Evolutionary conservation across 2,329 filamentous ascomycete genomes (phyloP).

Genomic region (Plenodomus biglobosus): DNA sequence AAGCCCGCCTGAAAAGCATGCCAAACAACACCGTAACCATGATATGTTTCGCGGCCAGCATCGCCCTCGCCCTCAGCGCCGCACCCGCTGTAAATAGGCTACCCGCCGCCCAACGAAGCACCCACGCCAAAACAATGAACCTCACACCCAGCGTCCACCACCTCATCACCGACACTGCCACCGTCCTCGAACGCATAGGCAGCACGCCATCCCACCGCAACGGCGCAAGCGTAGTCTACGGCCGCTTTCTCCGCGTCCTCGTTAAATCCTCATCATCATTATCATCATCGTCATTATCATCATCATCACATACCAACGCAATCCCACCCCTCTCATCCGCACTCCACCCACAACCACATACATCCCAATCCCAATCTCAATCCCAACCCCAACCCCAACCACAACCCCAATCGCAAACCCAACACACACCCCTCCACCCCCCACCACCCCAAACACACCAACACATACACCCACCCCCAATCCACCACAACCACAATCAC

Average conservation of each 20-base stretch:
- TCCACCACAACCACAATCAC: no score
- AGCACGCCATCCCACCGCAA: slow-evolving; percentile 66
- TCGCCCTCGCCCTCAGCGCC: slow-evolving; percentile 54
- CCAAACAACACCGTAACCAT: slow-evolving; percentile 78
- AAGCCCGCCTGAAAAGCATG: slow-evolving; percentile 70
- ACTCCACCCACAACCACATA: no score
- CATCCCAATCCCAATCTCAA: not conserved
- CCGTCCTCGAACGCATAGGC: slow-evolving; percentile 69
- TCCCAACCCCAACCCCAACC: no score
- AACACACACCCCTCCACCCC: slow-evolving; percentile 13
- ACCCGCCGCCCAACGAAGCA: slow-evolving; percentile 2
- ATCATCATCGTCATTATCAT: slow-evolving; percentile 34
- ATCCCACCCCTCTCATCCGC: no score
- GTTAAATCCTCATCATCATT: slow-evolving; percentile 37
- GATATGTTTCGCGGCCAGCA: slow-evolving; percentile 66
- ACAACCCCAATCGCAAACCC: no score
- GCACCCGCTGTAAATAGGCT: slow-evolving; percentile 22
- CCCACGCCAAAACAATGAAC: slow-evolving; percentile 14
- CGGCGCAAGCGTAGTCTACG: slow-evolving; percentile 64
- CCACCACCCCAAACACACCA: slow-evolving; percentile 7
- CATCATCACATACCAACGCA: slow-evolving; percentile 25
- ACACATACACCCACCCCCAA: slow-evolving; percentile 4
- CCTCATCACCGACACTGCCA: slow-evolving; percentile 64
- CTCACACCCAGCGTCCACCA: slow-evolving; percentile 40
- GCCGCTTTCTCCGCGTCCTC: slow-evolving; percentile 55